Percentiles rank a stretch among this genome's conserved stretches.
Conservation (phyloP, 495 filamentous ascomycete genomes). For the Clohesyomyces aquaticus region DNA sequence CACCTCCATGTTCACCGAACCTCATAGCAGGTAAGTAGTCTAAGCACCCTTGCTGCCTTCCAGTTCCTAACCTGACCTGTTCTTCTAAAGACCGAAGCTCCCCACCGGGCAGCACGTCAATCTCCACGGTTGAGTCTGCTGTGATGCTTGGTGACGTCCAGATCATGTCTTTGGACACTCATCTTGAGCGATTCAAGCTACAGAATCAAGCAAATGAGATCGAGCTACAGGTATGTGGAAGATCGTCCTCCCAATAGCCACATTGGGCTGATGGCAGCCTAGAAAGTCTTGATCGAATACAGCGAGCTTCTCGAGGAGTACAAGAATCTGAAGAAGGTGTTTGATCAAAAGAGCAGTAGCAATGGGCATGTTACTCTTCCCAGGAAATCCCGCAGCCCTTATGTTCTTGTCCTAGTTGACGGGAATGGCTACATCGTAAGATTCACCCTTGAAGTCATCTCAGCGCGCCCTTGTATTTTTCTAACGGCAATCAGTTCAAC, state of each 20-base stretch:
- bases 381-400: conserved; percentile 62
- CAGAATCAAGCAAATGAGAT: conserved; percentile 16
- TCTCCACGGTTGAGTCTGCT: not conserved
- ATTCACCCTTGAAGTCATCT: conserved; percentile 29
- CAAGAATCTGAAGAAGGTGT: conserved; percentile 59
- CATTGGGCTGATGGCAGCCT: not conserved
- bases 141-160: conserved; percentile 24
- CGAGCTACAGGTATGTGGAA: conserved; percentile 23
- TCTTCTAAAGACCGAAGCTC: too few species aligned
- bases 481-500: conserved; percentile 52
- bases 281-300: conserved; percentile 39
- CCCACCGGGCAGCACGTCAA: not conserved
- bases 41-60: too few species aligned
- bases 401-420: conserved; percentile 63
- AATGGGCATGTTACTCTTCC: conserved; percentile 58
- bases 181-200: conserved; percentile 31
- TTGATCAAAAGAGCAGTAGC: conserved; percentile 53
- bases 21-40: too few species aligned
- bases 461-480: not conserved
- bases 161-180: conserved; percentile 25
- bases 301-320: conserved; percentile 54
- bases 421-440: conserved; percentile 60
- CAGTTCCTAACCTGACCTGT: too few species aligned
- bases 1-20: too few species aligned
- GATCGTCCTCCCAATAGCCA: not conserved